Evolutionary conservation across 768 basidiomycete genomes (phyloP).

Genomic region (Lentinula sp.): DNA sequence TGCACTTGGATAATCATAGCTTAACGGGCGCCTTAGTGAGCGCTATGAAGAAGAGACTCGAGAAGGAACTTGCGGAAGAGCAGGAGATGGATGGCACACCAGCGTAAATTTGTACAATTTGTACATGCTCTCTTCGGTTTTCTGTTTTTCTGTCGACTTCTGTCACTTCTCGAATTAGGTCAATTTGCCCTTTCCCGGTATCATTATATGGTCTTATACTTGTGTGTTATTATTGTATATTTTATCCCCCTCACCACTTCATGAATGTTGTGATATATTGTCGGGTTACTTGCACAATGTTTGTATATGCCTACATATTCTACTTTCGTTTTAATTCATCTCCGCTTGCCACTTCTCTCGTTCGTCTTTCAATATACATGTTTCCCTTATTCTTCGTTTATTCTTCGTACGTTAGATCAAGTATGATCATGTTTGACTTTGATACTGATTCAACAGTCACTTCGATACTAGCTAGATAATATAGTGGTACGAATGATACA

Average conservation of each 20-base stretch:
- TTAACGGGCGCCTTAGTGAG: constrained; percentile 47
- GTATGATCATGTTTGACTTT: too few species aligned
- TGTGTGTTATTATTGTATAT: background rate
- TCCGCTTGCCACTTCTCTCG: background rate
- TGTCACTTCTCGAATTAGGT: background rate
- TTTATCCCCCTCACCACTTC: background rate
- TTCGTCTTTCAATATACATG: background rate
- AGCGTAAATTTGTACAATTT: background rate
- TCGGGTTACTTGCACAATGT: background rate
- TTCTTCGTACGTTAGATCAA: background rate
- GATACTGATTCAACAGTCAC: too few species aligned
- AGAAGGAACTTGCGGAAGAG: constrained; percentile 68
- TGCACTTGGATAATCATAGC: background rate
- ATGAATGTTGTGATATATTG: background rate
- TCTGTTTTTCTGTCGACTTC: background rate
- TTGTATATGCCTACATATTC: background rate
- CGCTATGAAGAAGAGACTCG: constrained; percentile 77
- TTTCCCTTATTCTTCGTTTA: too few species aligned
- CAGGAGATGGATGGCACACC: constrained; percentile 1
- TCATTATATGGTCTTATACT: background rate
- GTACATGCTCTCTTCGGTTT: too few species aligned
- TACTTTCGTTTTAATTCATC: background rate
- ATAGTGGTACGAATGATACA: too few species aligned
- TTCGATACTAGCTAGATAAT: too few species aligned
- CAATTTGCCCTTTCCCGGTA: background rate